Evolutionary conservation across 805 yeast genomes (phyloP).

Genomic region (Kodamaea kakaduensis): DNA sequence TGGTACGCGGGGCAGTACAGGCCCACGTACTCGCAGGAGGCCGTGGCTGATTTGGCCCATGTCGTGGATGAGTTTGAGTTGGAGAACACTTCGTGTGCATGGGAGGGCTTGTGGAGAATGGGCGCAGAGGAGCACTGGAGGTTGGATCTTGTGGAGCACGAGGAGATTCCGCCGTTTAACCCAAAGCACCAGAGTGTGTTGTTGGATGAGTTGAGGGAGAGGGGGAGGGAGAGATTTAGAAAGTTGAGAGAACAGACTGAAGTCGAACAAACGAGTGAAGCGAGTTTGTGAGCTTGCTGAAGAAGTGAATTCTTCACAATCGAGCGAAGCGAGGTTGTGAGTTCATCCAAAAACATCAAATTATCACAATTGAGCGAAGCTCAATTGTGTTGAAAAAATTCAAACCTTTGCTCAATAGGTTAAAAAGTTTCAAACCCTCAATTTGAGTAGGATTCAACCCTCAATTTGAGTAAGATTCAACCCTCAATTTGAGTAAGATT

Average conservation of each 20-base stretch:
- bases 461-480: no score
- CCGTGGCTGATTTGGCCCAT: slow-evolving; percentile 76
- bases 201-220: slow-evolving; percentile 53
- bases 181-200: slow-evolving; percentile 67
- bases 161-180: slow-evolving; percentile 50
- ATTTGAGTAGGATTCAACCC: no score
- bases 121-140: slow-evolving; percentile 80
- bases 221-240: slow-evolving; percentile 34
- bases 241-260: slow-evolving; percentile 15
- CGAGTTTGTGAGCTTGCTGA: not conserved
- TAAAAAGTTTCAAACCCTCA: no score
- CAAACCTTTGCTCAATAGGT: no score
- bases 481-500: no score
- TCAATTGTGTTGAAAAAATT: no score
- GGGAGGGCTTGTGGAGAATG: slow-evolving; percentile 88
- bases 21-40: slow-evolving; percentile 87
- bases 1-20: slow-evolving; percentile 88
- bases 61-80: slow-evolving; percentile 61
- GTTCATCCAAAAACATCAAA: not conserved
- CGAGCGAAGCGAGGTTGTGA: not conserved
- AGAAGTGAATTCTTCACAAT: not conserved
- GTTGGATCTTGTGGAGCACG: slow-evolving; percentile 53
- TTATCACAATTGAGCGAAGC: no score
- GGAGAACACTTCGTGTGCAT: slow-evolving; percentile 50
- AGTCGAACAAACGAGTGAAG: not conserved